phyloP scores from a whole-genome alignment of 768 basidiomycete genomes.

The Suillus occidentalis region DNA sequence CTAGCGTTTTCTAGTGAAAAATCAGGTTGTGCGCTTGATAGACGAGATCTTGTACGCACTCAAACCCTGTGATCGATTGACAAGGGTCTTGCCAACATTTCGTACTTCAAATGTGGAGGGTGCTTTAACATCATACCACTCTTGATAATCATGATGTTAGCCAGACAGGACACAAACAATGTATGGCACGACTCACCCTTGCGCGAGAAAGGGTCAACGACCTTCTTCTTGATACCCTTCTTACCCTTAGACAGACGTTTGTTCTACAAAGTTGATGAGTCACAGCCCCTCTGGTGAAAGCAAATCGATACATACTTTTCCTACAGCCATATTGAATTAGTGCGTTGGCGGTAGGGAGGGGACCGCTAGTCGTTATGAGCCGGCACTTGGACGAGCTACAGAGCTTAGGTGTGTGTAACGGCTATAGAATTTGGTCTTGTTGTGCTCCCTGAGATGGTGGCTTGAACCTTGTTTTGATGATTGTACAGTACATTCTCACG shows the following conservation, averaged over 20 bases:
- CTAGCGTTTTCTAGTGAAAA: constrained; percentile 84
- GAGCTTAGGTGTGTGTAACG: constrained; percentile 34
- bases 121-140: constrained; percentile 99
- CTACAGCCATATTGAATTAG: constrained; percentile 76
- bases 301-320: constrained; percentile 58
- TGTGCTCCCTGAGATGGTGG: constrained; percentile 37
- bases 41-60: constrained; percentile 57
- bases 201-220: constrained; percentile 99
- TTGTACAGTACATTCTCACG: constrained; percentile 45
- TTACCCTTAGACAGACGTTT: constrained; percentile 98
- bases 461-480: constrained; percentile 59
- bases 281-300: not conserved
- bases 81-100: constrained; percentile 98
- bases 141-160: constrained; percentile 39
- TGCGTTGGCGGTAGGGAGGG: constrained; percentile 36
- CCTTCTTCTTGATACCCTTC: constrained; percentile 99
- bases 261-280: constrained; percentile 55
- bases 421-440: constrained; percentile 23
- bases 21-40: constrained; percentile 13
- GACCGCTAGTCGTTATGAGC: constrained; percentile 42
- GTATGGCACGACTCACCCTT: constrained; percentile 63
- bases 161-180: constrained; percentile 1
- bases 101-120: constrained; percentile 96
- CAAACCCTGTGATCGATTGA: constrained; percentile 96
- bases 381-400: constrained; percentile 51